Evolutionary conservation across 176 grass and related monocot genomes (phyloP), one percentile per base, ranked within the genome.

Genomic region (Elaeis guineensis): DNA sequence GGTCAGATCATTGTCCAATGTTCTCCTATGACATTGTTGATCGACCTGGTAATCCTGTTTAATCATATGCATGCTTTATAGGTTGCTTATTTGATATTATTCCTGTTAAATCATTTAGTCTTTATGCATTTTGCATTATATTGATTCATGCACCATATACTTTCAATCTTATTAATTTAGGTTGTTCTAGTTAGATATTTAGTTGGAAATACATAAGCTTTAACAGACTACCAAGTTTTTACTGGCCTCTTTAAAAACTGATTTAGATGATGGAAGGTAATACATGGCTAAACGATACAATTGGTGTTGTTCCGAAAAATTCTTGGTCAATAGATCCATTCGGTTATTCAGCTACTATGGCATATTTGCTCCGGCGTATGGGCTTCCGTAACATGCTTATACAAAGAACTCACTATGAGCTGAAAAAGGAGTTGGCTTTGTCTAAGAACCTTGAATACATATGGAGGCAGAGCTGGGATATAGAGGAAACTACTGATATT

Each of bases 261-360:
- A 64, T 69, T 73, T 76, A 97, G 87, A 97, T 97, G 72, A 97
- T 85, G 87, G 93, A 97, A 60, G 92, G 93, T 51, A 91, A 97
- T 56, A 80, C 61, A 72, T 97, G 93, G 93, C 83, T 97, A 19
- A 91, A 97, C 62, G 87, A 91, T 20, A 97, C 93, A 50, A 81
- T 97, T 69, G 87, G 87, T 63, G 76, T 97, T 85, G 51, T 89
- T 72, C 93, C 93, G 51, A 91, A 86, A 66, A 97, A 97, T 79
- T 97, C 93, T 77, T 97, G 93, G 93, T 49, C 93, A 51, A 97
- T 97, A 18, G 93, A 97, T 32, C 93, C 93, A 14, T 97, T 97
- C 75, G 93, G 93, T 54, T 97, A 97, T 77, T 97, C 93, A 67
- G 72, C 93, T 70, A 89, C 93, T 67, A 97, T 97, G 93, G 73